Conservation (phyloP, 805 yeast species). For the Zygoascus flipseniorum region DNA sequence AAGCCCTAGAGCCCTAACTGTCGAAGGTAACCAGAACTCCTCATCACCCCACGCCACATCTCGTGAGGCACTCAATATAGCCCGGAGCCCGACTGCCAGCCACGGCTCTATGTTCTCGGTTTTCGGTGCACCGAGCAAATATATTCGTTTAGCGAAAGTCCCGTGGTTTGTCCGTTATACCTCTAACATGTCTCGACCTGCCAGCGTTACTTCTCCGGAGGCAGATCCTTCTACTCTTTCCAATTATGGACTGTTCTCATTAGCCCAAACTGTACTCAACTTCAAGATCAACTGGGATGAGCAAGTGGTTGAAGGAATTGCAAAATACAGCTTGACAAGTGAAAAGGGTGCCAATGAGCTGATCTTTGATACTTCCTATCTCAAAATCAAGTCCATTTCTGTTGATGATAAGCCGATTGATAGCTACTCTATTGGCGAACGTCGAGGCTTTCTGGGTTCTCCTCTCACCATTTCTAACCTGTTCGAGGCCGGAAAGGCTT, state of each 20-base stretch:
- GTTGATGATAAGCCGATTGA: constrained; percentile 34
- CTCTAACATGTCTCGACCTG: not conserved
- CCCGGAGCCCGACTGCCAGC: not conserved
- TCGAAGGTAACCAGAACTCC: not conserved
- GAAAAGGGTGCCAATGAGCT: constrained; percentile 29
- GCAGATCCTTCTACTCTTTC: constrained; percentile 73
- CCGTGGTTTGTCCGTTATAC: not conserved
- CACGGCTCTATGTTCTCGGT: not conserved
- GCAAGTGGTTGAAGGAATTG: constrained; percentile 47
- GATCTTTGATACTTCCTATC: constrained; percentile 61
- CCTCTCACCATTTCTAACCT: constrained; percentile 28
- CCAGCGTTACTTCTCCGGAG: not conserved
- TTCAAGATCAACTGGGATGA: constrained; percentile 48
- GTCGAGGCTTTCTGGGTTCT: constrained; percentile 37
- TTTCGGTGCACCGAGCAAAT: not conserved
- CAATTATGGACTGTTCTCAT: constrained; percentile 48
- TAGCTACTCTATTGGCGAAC: constrained; percentile 24
- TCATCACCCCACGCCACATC: not conserved
- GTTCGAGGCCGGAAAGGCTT: constrained; percentile 3
- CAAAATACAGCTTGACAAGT: constrained; percentile 35
- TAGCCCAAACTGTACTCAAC: constrained; percentile 44
- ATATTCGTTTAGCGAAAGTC: not conserved
- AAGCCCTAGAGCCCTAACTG: not conserved
- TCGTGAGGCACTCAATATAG: not conserved
- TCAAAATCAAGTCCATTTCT: constrained; percentile 38